Evolutionary conservation across 768 basidiomycete genomes (phyloP).

Genomic region (Suillus weaverae): DNA sequence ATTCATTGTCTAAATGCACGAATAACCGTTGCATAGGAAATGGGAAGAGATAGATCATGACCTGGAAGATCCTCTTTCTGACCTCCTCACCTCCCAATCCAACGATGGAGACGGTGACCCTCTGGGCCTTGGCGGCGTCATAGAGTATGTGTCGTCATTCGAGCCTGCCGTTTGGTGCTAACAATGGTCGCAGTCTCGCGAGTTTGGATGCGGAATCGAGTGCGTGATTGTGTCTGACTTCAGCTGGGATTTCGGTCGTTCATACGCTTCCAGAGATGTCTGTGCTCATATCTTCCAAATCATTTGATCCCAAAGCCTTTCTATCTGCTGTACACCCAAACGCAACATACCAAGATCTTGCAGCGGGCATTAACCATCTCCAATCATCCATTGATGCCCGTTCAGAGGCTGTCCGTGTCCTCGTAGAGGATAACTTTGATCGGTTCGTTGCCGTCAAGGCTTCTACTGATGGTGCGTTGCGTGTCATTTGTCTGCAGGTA

Average conservation of each 20-base stretch:
- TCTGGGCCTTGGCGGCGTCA: constrained; percentile 67
- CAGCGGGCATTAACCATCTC: constrained; percentile 71
- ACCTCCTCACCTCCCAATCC: constrained; percentile 58
- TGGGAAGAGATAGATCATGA: constrained; percentile 94
- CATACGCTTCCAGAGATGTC: constrained; percentile 57
- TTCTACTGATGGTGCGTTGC: constrained; percentile 79
- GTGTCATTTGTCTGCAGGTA: constrained; percentile 6
- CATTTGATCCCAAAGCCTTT: constrained; percentile 95
- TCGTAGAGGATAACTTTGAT: constrained; percentile 98
- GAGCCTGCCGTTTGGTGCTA: constrained; percentile 7
- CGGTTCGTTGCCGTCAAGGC: constrained; percentile 97
- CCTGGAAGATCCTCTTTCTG: constrained; percentile 71
- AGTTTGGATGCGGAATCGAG: constrained; percentile 80
- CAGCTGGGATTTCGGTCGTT: constrained; percentile 8
- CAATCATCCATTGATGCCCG: constrained; percentile 82
- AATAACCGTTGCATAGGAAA: constrained; percentile 43
- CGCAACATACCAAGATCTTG: constrained; percentile 91
- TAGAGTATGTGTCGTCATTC: constrained; percentile 51
- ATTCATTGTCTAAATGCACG: neutral
- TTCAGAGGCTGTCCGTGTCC: constrained; percentile 89
- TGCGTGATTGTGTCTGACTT: constrained; percentile 38
- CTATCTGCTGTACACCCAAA: constrained; percentile 90
- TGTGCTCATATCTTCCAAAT: constrained; percentile 85
- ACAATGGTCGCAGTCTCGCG: constrained; percentile 43
- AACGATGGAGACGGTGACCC: constrained; percentile 70